phyloP scores from a whole-genome alignment of 2,329 filamentous ascomycete species.

The Aspergillus tamarii region DNA sequence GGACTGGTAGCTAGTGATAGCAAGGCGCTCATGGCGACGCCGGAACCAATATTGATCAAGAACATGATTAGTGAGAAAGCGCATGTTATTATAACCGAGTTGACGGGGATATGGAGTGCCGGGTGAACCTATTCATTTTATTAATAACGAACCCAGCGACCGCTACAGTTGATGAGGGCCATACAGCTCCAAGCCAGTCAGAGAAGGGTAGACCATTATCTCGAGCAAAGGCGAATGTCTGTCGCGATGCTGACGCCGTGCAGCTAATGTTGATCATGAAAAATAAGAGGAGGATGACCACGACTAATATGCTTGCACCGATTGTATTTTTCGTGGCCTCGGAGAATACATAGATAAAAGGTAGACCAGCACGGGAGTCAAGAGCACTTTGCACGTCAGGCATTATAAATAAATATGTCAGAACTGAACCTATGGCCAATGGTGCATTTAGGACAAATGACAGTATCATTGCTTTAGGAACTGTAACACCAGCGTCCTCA shows the following conservation, averaged over 20 bases:
- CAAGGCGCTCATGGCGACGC: conserved; percentile 56
- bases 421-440: conserved; percentile 33
- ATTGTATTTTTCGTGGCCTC: conserved; percentile 23
- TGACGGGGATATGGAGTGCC: conserved; percentile 46
- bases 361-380: conserved; percentile 46
- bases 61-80: conserved; percentile 42
- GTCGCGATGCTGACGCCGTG: conserved; percentile 44
- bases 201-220: conserved; percentile 50
- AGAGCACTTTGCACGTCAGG: conserved; percentile 38
- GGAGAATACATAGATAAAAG: conserved; percentile 53
- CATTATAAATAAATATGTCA: conserved; percentile 48
- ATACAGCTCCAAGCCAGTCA: conserved; percentile 36
- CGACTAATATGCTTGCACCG: conserved; percentile 36
- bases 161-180: not conserved
- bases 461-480: conserved; percentile 12
- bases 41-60: conserved; percentile 56
- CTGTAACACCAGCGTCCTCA: conserved; percentile 11
- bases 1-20: conserved; percentile 53
- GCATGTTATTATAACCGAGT: conserved; percentile 39
- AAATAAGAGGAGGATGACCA: conserved; percentile 45
- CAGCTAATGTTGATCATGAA: conserved; percentile 44
- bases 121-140: conserved; percentile 32
- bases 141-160: not conserved
- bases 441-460: conserved; percentile 6
- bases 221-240: conserved; percentile 48